Base-by-base conservation (phyloP, 352 stramenopile species). In the Globisporangium cylindrosporum region DNA sequence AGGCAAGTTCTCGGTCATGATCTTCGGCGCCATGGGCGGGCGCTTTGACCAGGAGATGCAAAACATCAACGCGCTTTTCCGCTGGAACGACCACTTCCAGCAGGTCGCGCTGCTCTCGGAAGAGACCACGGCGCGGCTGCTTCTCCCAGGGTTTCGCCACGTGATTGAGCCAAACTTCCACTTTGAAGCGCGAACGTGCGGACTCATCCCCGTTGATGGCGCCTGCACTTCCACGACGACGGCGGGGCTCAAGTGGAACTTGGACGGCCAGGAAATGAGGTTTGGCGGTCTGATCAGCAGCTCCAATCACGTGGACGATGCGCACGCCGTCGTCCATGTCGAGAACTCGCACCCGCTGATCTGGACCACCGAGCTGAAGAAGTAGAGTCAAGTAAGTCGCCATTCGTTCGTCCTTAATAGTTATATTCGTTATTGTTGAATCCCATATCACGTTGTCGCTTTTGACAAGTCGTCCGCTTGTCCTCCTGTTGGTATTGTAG, bases 21-120 rank as follows among this genome's bases (percentile, higher is more conserved):
- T 98, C 56, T 97, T 98, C 66, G 97, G 96, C 20, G 96, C 91
- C 22, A 98, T 99, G 82, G 96, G 97, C 63, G 97, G 96, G 1
- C 90, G 97, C 58, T 99, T 99, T 65, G 97, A 99, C 77, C 97
- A 99, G 77, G 95, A 98, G 82, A 99, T 99, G 93, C 94, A 95
- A 69, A 96, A 85, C 64, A 76, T 99, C 62, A 97, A 98, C 71
- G 84, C 94, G 66, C 77, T 99, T 15, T 98, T 96, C 74, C 74
- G 87, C 18, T 98, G 94, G 90, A 76, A 77, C 25, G 69, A 79
- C 53, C 80, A 77, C 54, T 97, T 98, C 73, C 66, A 89, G 51
- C 74, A 88, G 27, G 77, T 98, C 55, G 84, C 86, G 46, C 70
- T 98, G 60, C 85, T 98, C 27, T 95, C 90, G 18, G 90, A 97